Evolutionary conservation across 2,329 filamentous ascomycete species (phyloP), one percentile per base, ranked within the genome.

Genomic region (Arthroderma sp.): DNA sequence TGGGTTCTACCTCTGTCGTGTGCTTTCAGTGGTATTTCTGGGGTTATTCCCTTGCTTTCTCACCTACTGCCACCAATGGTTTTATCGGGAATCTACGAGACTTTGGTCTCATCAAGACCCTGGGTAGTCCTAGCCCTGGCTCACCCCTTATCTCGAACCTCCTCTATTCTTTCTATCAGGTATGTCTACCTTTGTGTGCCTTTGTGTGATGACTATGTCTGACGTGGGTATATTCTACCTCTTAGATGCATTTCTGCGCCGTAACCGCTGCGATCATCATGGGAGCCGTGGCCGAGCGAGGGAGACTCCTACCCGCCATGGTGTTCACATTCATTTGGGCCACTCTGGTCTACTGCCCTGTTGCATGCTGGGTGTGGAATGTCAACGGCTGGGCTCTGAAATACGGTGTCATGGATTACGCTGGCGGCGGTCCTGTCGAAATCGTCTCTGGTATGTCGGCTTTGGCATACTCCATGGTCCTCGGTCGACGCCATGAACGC

Each of bases 11-110:
- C 61, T 88, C 85, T 40, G 80, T 96, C 60, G 75, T 95, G 62
- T 83, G 85, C 46, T 95, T 98, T 71, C 91, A 98, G 70, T 98
- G 91, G 91, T 96, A 95, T 61, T 95, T 98, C 65, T 96, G 91
- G 89, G 91, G 91, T 33, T 98, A 94, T 66, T 94, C 89, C 9
- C 73, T 98, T 49, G 88, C 89, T 43, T 95, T 96, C 67, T 91
- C 84, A 58, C 73, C 76, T 37, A 79, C 78, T 9, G 84, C 81
- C 4, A 86, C 77, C 53, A 95, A 85, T 67, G 83, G 85, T 43
- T 96, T 84, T 69, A 96, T 98, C 59, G 91, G 91, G 45, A 79
- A 96, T 62, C 69, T 98, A 45, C 75, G 80, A 55, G 84, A 93
- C 64, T 94, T 96, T 56, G 91, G 87, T 49, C 74, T 98, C 55